Evolutionary conservation across 2,329 filamentous ascomycete genomes (phyloP), one percentile per base, ranked within the genome.

Genomic region (Paraconiothyrium brasiliense): DNA sequence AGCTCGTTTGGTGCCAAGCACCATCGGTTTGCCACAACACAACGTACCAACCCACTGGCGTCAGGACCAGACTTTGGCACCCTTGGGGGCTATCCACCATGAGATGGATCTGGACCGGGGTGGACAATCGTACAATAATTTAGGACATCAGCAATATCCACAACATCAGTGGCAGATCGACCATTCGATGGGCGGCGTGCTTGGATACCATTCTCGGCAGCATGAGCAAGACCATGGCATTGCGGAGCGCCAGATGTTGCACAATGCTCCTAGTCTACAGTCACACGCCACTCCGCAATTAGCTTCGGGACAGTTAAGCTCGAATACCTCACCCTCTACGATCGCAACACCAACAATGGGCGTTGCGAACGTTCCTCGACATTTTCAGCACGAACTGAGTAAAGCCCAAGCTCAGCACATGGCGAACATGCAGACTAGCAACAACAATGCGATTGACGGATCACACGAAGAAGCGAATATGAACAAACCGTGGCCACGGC

Each of bases 341-440:
- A 54, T 61, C 8, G 57, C 58, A 35, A 51, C 48, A 41, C 59
- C 62, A n/a, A 46, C 60, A 10, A 51, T 61, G 41, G 35, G 50
- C 16, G 13, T 41, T 41, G 11, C 22, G 22, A 30, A 24, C 35
- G n/a, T 24, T n/a, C 13, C 20, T 27, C 10, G 11, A 11, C 24
- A 8, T 13, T 30, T 34, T 5, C 47, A 34, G 50, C 10, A 54
- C 22, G 22, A n/a, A 27, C 24, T 30, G 37, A 13, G 30, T 11
- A 30, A 30, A 27, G 7, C 2, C 13, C 16, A 55, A 55, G n/a
- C 39, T 34, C 27, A 22, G 16, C 14, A 24, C 22, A 41, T 32
- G 24, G 35, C 2, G 35, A n/a, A 1, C 13, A 3, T 13, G 35
- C 9, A 55, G 2, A 16, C 14, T n/a, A 39, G 13, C 14, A n/a